Percentiles rank a stretch among this genome's conserved stretches.
Conservation (phyloP, 2,329 filamentous ascomycete species). For the Davidsoniella australis region DNA sequence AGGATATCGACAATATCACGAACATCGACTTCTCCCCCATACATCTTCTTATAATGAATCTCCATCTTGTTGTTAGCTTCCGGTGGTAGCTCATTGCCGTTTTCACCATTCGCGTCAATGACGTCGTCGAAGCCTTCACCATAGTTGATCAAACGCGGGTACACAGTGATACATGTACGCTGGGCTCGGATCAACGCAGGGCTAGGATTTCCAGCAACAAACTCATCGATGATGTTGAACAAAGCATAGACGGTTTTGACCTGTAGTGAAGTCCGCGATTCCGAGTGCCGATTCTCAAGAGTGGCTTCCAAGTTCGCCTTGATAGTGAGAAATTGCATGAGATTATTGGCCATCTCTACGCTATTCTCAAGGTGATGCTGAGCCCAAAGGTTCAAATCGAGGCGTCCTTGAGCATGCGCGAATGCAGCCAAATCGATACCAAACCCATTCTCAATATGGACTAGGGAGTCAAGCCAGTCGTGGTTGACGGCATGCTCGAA, state of each 20-base stretch:
- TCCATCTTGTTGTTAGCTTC: slow-evolving; percentile 86
- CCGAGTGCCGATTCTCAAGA: not conserved
- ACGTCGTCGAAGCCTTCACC: slow-evolving; percentile 84
- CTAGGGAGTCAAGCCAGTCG: slow-evolving; percentile 67
- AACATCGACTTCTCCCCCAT: slow-evolving; percentile 75
- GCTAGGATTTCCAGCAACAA: slow-evolving; percentile 38
- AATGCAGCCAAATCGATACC: slow-evolving; percentile 74
- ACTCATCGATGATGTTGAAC: slow-evolving; percentile 62
- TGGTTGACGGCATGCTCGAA: slow-evolving; percentile 57
- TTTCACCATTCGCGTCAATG: slow-evolving; percentile 67
- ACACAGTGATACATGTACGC: slow-evolving; percentile 75
- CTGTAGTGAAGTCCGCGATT: slow-evolving; percentile 51
- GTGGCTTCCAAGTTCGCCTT: slow-evolving; percentile 60
- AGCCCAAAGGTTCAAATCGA: slow-evolving; percentile 70
- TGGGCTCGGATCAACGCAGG: slow-evolving; percentile 66
- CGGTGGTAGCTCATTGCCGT: slow-evolving; percentile 63
- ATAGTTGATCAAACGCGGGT: slow-evolving; percentile 90
- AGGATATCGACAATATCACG: slow-evolving; percentile 72
- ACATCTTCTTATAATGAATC: slow-evolving; percentile 96
- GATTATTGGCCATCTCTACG: slow-evolving; percentile 48
- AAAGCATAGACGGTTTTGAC: slow-evolving; percentile 73
- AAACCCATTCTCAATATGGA: slow-evolving; percentile 65
- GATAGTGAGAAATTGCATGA: slow-evolving; percentile 67
- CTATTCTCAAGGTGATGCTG: slow-evolving; percentile 50
- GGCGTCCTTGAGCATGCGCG: slow-evolving; percentile 62